Conservation (phyloP, 345 rosid genomes). For the Firmiana major region DNA sequence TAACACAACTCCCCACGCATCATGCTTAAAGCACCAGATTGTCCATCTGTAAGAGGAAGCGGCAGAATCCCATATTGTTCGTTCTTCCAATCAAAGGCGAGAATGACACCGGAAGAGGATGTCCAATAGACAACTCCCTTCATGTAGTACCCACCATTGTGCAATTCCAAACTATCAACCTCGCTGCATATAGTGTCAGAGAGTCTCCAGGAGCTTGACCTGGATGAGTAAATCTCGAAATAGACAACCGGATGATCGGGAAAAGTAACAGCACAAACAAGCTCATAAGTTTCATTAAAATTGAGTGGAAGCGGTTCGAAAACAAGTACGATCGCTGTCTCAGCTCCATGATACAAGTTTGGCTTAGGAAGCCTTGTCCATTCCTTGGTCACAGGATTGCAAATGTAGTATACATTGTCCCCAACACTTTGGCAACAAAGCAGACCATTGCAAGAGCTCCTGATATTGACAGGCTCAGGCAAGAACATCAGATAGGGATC, state of each 20-base stretch:
- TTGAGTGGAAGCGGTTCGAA: conserved; percentile 36
- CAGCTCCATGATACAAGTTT: conserved; percentile 30
- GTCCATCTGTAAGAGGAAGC: not conserved
- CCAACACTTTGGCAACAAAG: conserved; percentile 42
- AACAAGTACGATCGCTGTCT: conserved; percentile 36
- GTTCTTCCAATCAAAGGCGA: not conserved
- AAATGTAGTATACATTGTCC: conserved; percentile 40
- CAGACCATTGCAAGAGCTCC: conserved; percentile 44
- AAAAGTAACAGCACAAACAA: conserved; percentile 34
- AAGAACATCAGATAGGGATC: conserved; percentile 43
- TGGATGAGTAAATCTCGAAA: conserved; percentile 47
- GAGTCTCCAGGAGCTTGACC: conserved; percentile 33
- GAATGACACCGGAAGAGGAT: not conserved
- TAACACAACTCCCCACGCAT: conserved; percentile 1
- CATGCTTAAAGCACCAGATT: not conserved
- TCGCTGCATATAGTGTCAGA: conserved; percentile 5
- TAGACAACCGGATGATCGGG: conserved; percentile 32
- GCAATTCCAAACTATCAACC: not conserved
- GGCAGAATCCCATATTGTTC: conserved; percentile 4
- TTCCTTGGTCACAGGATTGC: conserved; percentile 43
- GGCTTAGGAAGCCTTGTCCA: conserved; percentile 41
- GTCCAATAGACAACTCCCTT: conserved; percentile 8
- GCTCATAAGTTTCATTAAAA: conserved; percentile 37
- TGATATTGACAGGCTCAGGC: conserved; percentile 40
- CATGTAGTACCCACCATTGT: conserved; percentile 3